Percentiles rank a stretch among this genome's conserved stretches.
phyloP scores from a whole-genome alignment of 768 basidiomycete species.

The Podaxis sp. region DNA sequence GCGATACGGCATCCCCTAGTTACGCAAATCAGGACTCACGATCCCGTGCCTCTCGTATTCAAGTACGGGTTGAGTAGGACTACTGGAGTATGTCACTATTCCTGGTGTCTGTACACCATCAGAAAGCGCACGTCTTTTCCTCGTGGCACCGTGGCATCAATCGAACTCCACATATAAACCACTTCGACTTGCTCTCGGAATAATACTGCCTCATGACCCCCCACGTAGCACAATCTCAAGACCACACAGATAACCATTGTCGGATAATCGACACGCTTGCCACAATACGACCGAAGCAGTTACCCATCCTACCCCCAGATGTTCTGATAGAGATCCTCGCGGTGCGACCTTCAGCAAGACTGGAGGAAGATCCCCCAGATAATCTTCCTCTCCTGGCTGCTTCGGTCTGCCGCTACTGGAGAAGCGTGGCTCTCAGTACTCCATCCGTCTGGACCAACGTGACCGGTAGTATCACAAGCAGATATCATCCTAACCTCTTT shows the following conservation, averaged over 20 bases:
- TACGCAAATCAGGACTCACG: too few species aligned
- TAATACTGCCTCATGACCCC: not conserved
- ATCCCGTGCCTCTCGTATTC: too few species aligned
- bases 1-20: too few species aligned
- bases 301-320: not conserved
- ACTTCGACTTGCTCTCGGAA: not conserved
- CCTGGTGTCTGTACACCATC: not conserved
- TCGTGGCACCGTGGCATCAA: not conserved
- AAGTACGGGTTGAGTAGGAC: not conserved
- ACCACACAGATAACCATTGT: not conserved
- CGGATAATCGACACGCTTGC: not conserved
- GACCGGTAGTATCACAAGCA: not conserved
- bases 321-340: not conserved
- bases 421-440: not conserved
- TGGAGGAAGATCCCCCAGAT: not conserved
- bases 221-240: not conserved
- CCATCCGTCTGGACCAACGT: not conserved
- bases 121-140: not conserved
- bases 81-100: not conserved
- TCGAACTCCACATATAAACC: not conserved
- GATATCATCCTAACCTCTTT: not conserved
- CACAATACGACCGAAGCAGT: not conserved
- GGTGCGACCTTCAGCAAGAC: not conserved
- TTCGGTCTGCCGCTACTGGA: conserved; percentile 4
- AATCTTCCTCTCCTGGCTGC: not conserved